These are phyloP conservation scores for Coemansia umbellata DNA, from an alignment of 192 early-diverging fungal genomes.

Conservation along the genomic window DNA sequence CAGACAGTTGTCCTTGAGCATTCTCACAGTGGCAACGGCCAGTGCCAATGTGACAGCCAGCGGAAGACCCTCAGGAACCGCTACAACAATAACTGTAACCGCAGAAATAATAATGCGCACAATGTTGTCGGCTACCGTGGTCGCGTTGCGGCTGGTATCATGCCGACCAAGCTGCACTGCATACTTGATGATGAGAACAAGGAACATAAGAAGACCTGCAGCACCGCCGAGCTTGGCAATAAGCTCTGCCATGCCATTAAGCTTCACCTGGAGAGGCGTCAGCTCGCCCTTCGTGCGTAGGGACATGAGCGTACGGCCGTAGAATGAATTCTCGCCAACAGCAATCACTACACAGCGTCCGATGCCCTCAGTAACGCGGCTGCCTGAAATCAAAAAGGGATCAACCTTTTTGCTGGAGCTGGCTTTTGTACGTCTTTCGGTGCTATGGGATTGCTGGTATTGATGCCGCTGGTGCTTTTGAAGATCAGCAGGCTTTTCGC, in stretches of 20 bases:
- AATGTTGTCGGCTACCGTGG: conserved; percentile 59
- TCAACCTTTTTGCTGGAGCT: conserved; percentile 43
- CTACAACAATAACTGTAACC: conserved; percentile 94
- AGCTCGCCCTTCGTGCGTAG: conserved; percentile 78
- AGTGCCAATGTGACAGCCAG: conserved; percentile 94
- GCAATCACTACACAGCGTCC: conserved; percentile 81
- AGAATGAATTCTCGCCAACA: conserved; percentile 82
- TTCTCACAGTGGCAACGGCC: conserved; percentile 88
- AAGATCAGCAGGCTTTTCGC: background rate
- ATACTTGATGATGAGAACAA: conserved; percentile 85
- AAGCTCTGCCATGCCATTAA: conserved; percentile 80
- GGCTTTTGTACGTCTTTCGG: conserved; percentile 19
- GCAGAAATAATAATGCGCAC: conserved; percentile 83
- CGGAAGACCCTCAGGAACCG: conserved; percentile 97
- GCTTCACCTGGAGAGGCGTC: conserved; percentile 91
- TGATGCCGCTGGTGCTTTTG: background rate
- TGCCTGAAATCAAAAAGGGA: conserved; percentile 92
- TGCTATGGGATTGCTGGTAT: background rate
- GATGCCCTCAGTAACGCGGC: conserved; percentile 86
- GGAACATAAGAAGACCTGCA: conserved; percentile 81
- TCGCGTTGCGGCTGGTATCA: conserved; percentile 43
- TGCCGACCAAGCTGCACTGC: conserved; percentile 57
- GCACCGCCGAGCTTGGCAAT: conserved; percentile 93
- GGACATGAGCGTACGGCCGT: conserved; percentile 86
- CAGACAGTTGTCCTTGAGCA: conserved; percentile 97